A percentile compares a stretch with the other conserved stretches of the same genome.
Conservation (phyloP, 176 grass and related monocot species). For the Avena eriantha region DNA sequence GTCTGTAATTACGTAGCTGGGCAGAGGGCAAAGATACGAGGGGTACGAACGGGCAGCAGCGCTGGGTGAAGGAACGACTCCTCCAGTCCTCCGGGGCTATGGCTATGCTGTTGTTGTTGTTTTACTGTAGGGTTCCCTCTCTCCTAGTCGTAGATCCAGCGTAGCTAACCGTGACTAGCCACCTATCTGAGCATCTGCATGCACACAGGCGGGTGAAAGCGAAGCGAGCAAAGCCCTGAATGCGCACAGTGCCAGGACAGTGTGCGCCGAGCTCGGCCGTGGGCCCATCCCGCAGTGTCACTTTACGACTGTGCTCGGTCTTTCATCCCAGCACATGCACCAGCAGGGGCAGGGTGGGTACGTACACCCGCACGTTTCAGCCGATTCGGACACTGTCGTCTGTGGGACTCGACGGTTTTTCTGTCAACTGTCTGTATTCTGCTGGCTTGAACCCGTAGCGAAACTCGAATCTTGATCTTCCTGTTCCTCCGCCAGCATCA, state of each 20-base stretch:
- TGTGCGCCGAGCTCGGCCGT: not conserved
- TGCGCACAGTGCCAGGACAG: slow-evolving; percentile 11
- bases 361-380: not conserved
- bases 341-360: not conserved
- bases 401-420: too few relatives aligned
- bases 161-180: not conserved
- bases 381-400: too few relatives aligned
- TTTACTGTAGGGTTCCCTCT: not conserved
- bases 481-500: too few relatives aligned
- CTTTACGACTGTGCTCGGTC: slow-evolving; percentile 8
- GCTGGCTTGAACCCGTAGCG: too few relatives aligned
- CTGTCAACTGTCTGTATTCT: too few relatives aligned
- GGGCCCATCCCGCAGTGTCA: not conserved
- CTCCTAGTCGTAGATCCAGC: not conserved
- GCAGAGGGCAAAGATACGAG: slow-evolving; percentile 1
- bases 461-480: too few relatives aligned
- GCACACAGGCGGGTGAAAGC: not conserved
- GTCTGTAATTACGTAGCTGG: not conserved
- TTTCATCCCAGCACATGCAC: not conserved
- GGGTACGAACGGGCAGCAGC: slow-evolving; percentile 12
- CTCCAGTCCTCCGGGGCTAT: not conserved
- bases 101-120: slow-evolving; percentile 25
- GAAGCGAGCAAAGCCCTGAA: slow-evolving; percentile 1
- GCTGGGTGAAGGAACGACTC: slow-evolving; percentile 36
- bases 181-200: not conserved